Percentiles rank a stretch among this genome's conserved stretches.
These are phyloP conservation scores for Pythium sp. DNA, from an alignment of 352 stramenopile species.

Conservation along the genomic window DNA sequence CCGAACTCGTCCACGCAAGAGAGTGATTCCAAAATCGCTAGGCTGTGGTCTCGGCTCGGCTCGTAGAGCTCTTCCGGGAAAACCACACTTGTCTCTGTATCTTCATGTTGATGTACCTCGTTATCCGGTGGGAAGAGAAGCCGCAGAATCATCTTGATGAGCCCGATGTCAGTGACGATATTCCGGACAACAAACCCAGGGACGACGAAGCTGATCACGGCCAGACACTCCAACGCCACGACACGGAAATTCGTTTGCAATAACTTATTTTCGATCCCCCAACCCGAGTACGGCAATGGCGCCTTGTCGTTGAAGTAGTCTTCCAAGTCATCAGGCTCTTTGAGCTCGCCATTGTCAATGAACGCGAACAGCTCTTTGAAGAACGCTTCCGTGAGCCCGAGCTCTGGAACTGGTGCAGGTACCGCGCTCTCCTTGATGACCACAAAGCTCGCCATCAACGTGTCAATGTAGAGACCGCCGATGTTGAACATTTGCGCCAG, in stretches of 20 bases:
- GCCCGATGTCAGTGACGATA: constrained; percentile 44
- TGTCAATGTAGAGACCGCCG: constrained; percentile 73
- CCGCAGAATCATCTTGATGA: constrained; percentile 74
- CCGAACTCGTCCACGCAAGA: constrained; percentile 61
- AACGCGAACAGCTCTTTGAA: constrained; percentile 77
- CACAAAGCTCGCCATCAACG: constrained; percentile 66
- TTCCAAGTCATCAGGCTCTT: constrained; percentile 28
- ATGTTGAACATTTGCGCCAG: constrained; percentile 62
- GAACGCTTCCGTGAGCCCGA: constrained; percentile 66
- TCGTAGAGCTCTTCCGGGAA: constrained; percentile 61
- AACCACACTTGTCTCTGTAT: constrained; percentile 44
- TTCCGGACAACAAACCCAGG: constrained; percentile 56
- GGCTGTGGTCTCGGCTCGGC: constrained; percentile 56
- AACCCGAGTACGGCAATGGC: constrained; percentile 55
- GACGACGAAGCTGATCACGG: constrained; percentile 53
- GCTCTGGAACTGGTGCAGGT: constrained; percentile 30
- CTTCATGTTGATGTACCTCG: constrained; percentile 66
- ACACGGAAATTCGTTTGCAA: constrained; percentile 55
- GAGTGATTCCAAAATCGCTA: constrained; percentile 51
- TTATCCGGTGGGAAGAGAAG: constrained; percentile 75
- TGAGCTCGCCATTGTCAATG: constrained; percentile 64
- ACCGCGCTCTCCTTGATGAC: constrained; percentile 58
- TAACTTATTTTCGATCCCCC: constrained; percentile 43
- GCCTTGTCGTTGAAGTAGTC: constrained; percentile 26
- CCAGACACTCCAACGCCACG: constrained; percentile 63